Evolutionary conservation across 345 rosid genomes (phyloP).

Genomic region (Microcos paniculata): DNA sequence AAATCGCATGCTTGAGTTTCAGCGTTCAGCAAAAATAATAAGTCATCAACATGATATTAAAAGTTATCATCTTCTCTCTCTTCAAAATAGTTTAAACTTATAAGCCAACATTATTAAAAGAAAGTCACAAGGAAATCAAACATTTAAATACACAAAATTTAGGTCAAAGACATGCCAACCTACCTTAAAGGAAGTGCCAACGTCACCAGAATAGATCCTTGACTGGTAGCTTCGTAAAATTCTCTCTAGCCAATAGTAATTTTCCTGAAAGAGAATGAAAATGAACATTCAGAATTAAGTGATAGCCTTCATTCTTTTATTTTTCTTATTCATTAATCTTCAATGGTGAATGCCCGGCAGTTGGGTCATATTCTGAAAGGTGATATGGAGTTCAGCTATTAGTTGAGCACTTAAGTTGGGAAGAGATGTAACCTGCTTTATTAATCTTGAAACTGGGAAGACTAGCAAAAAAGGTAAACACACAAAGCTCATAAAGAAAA

Average conservation of each 20-base stretch:
- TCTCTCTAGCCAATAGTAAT: slow-evolving; percentile 50
- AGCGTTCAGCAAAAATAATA: not conserved
- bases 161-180: slow-evolving; percentile 17
- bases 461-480: not conserved
- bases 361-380: not conserved
- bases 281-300: not conserved
- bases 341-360: not conserved
- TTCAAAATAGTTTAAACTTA: not conserved
- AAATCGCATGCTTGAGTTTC: not conserved
- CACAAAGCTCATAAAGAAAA: not conserved
- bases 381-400: not conserved
- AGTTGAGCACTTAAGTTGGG: not conserved
- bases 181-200: slow-evolving; percentile 59
- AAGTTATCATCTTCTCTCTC: not conserved
- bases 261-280: slow-evolving; percentile 32
- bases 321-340: not conserved
- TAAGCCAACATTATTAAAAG: not conserved
- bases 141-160: not conserved
- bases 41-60: not conserved
- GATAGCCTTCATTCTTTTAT: not conserved
- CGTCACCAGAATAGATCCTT: slow-evolving; percentile 68
- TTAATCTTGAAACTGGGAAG: not conserved
- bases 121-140: not conserved
- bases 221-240: slow-evolving; percentile 75
- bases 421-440: slow-evolving; percentile 2